Evolutionary conservation across 163 green algal species (phyloP).

Genomic region (Scenedesmus sp.): DNA sequence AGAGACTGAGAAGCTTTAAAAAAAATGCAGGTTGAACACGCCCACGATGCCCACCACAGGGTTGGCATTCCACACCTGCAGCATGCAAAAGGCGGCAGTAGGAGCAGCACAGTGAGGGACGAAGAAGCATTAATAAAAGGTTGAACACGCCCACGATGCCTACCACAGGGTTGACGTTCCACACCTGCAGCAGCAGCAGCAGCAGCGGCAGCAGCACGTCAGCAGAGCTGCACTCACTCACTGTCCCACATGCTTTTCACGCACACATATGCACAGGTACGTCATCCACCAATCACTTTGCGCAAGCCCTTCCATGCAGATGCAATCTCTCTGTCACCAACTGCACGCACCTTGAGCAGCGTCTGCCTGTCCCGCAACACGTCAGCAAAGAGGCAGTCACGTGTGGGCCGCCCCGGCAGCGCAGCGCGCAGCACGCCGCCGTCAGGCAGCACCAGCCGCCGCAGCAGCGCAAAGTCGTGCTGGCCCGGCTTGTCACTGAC

Average conservation of each 20-base stretch:
- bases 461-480: slow-evolving; percentile 92
- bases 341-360: slow-evolving; percentile 82
- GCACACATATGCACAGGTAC: too few species aligned
- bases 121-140: slow-evolving; percentile 72
- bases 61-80: slow-evolving; percentile 95
- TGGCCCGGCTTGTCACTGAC: slow-evolving; percentile 93
- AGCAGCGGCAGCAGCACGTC: not conserved
- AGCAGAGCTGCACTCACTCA: not conserved
- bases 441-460: slow-evolving; percentile 91
- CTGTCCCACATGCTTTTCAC: too few species aligned
- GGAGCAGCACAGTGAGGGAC: not conserved
- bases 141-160: slow-evolving; percentile 93
- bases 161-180: slow-evolving; percentile 86
- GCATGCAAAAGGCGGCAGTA: not conserved
- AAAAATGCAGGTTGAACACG: slow-evolving; percentile 94
- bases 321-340: not conserved
- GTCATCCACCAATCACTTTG: too few species aligned
- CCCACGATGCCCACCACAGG: slow-evolving; percentile 80
- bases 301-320: too few species aligned
- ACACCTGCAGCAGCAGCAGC: slow-evolving; percentile 75
- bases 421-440: slow-evolving; percentile 84
- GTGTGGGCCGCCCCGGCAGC: slow-evolving; percentile 90
- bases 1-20: slow-evolving; percentile 58
- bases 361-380: slow-evolving; percentile 78
- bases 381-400: slow-evolving; percentile 93